These are phyloP conservation scores for Trichosanthes cucumerina DNA, from an alignment of 306 rosid species.

Conservation along the genomic window DNA sequence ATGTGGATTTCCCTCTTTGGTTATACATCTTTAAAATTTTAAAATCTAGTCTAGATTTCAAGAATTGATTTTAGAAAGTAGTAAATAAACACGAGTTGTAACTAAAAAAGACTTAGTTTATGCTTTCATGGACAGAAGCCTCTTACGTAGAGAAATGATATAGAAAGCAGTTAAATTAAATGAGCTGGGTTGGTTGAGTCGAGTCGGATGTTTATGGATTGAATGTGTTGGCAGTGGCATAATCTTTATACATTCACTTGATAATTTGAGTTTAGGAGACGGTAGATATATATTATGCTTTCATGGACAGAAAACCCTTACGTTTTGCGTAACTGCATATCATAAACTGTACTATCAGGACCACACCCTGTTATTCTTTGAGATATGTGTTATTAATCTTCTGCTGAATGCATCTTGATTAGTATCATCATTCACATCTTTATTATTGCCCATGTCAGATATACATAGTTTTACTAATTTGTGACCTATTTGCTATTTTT, in stretches of 20 bases:
- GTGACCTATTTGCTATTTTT: background rate
- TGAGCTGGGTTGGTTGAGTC: background rate
- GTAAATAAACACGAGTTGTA: background rate
- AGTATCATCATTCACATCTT: background rate
- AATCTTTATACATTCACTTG: background rate
- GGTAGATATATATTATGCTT: background rate
- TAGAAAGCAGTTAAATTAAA: background rate
- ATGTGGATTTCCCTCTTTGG: background rate
- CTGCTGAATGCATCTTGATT: background rate
- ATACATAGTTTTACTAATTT: background rate
- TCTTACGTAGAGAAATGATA: background rate
- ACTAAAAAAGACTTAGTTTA: too few relatives aligned
- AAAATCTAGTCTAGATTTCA: background rate
- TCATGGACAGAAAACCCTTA: background rate
- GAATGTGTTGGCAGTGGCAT: background rate
- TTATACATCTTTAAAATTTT: background rate
- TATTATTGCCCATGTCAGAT: background rate
- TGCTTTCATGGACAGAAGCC: too few relatives aligned
- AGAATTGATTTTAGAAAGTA: background rate
- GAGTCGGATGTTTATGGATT: background rate
- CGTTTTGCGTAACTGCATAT: background rate
- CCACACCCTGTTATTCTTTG: background rate
- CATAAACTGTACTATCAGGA: background rate
- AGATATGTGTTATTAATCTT: background rate
- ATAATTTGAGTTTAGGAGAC: background rate